These are phyloP conservation scores for Pseudofabraea citricarpa DNA, from an alignment of 2,329 filamentous ascomycete genomes.

Conservation along the genomic window DNA sequence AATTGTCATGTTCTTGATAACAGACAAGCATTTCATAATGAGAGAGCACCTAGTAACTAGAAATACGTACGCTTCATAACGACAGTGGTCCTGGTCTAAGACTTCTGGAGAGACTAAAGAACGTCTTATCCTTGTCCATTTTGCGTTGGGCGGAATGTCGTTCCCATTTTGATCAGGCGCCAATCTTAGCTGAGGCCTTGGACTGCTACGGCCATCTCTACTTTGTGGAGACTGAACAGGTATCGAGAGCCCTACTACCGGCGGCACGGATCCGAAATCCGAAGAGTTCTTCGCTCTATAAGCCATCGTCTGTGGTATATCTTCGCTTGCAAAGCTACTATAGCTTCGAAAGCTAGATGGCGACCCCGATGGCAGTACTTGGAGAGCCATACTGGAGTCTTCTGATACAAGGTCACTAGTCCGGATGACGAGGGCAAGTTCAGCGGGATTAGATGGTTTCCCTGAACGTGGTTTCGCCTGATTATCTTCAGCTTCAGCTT, in stretches of 20 bases:
- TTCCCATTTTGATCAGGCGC: constrained; percentile 53
- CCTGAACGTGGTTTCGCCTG: constrained; percentile 2
- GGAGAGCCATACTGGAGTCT: constrained; percentile 12
- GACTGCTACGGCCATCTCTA: constrained; percentile 12
- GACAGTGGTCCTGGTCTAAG: constrained; percentile 47
- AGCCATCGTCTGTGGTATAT: constrained; percentile 12
- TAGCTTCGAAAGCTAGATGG: constrained; percentile 17
- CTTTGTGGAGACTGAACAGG: constrained; percentile 3
- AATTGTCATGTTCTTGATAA: too few species aligned
- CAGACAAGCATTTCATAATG: too few species aligned
- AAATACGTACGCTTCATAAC: constrained; percentile 47
- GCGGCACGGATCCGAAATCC: constrained; percentile 8
- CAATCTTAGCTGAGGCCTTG: constrained; percentile 25
- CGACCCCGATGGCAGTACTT: constrained; percentile 10
- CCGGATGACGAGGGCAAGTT: constrained; percentile 15
- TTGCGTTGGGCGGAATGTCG: constrained; percentile 50
- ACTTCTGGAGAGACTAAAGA: constrained; percentile 54
- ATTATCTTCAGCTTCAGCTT: constrained; percentile 13
- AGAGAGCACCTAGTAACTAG: too few species aligned
- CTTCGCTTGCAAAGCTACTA: constrained; percentile 13
- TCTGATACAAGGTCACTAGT: constrained; percentile 17
- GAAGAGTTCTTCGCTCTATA: constrained; percentile 12
- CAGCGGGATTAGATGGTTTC: constrained; percentile 7
- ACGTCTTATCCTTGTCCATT: constrained; percentile 55
- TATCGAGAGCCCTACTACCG: constrained; percentile 15